These are phyloP conservation scores for Lanmaoa pseudosensibilis DNA, from an alignment of 768 basidiomycete genomes.

Conservation along the genomic window DNA sequence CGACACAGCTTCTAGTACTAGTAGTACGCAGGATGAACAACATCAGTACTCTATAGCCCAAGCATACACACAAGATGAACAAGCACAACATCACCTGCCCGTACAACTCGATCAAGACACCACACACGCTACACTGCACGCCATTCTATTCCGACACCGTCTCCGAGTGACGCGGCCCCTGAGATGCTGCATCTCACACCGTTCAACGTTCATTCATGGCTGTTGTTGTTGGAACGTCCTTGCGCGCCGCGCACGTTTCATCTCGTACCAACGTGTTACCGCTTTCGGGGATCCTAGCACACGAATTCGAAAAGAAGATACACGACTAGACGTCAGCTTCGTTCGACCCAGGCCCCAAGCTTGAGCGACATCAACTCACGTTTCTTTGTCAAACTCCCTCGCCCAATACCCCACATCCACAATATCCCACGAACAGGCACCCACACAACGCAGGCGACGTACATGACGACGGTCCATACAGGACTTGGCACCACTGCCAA, in stretches of 20 bases:
- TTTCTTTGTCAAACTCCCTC: neutral
- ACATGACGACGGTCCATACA: neutral
- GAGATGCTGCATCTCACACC: neutral
- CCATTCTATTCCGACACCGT: neutral
- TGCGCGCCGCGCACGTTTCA: neutral
- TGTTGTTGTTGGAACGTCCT: neutral
- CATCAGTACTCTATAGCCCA: neutral
- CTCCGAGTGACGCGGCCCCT: neutral
- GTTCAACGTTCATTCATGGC: neutral
- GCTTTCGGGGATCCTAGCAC: neutral
- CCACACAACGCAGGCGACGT: neutral
- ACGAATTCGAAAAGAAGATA: neutral
- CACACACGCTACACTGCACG: neutral
- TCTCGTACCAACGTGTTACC: constrained; percentile 1
- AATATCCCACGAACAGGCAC: constrained; percentile 5
- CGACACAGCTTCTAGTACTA: constrained; percentile 1
- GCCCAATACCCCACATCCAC: constrained; percentile 19
- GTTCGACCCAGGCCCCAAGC: too few species aligned
- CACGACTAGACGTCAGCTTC: neutral
- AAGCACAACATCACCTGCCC: neutral
- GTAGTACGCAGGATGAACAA: neutral
- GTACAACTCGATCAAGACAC: neutral
- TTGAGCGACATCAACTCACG: neutral
- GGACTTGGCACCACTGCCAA: constrained; percentile 6
- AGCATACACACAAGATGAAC: neutral